phyloP scores from a whole-genome alignment of 306 rosid species.

The Heteromeles arbutifolia region DNA sequence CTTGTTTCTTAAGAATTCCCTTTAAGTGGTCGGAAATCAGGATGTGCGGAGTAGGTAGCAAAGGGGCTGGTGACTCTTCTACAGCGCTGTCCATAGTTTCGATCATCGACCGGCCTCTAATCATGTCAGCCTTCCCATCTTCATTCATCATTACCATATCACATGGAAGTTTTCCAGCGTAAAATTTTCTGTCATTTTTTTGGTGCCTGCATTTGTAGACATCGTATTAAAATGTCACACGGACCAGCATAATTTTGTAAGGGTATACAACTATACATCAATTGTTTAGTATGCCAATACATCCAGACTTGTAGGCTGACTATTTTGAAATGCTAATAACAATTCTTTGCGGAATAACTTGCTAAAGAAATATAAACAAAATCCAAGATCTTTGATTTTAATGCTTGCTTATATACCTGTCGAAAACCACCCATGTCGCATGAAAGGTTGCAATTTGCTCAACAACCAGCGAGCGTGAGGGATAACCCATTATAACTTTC shows the following conservation, averaged over 20 bases:
- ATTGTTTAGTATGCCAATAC: neutral
- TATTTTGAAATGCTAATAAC: too few relatives aligned
- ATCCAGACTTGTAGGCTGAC: neutral
- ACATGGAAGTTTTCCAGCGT: slow-evolving; percentile 33
- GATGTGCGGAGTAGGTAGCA: neutral
- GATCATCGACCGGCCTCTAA: slow-evolving; percentile 20
- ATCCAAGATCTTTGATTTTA: neutral
- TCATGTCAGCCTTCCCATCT: slow-evolving; percentile 39
- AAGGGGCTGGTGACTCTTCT: too few relatives aligned
- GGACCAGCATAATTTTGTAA: neutral
- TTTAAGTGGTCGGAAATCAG: slow-evolving; percentile 13
- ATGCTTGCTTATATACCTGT: slow-evolving; percentile 21
- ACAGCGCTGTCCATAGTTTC: slow-evolving; percentile 2
- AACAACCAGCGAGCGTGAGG: slow-evolving; percentile 22
- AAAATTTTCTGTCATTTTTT: slow-evolving; percentile 27
- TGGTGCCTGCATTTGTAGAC: slow-evolving; percentile 32
- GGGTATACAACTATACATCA: neutral
- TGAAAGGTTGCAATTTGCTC: slow-evolving; percentile 35
- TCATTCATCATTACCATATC: slow-evolving; percentile 48
- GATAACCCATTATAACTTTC: slow-evolving; percentile 54
- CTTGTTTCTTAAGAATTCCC: slow-evolving; percentile 1
- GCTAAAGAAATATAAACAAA: too few relatives aligned
- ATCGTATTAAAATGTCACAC: neutral
- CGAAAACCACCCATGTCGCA: slow-evolving; percentile 46
- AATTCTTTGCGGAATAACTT: too few relatives aligned